Percentiles rank a stretch among this genome's conserved stretches.
Evolutionary conservation across 1,139 yeast species (phyloP).

Genomic region (Candida smagusa): DNA sequence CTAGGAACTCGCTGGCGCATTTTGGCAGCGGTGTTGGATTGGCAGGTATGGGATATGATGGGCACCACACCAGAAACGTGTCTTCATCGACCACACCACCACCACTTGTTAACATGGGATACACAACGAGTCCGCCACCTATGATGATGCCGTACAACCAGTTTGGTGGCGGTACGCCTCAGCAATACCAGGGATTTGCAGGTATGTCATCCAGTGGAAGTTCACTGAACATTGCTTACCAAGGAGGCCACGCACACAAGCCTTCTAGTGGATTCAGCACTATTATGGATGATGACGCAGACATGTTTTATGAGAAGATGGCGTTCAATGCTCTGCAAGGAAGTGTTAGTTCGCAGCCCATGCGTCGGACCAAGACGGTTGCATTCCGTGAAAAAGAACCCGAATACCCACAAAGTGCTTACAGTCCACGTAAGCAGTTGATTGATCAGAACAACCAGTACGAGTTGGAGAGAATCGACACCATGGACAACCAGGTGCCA

Average conservation of each 20-base stretch:
- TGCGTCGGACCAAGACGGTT: slow-evolving; percentile 26
- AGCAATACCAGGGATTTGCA: background rate
- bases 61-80: background rate
- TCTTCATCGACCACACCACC: slow-evolving; percentile 6
- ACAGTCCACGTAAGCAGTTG: slow-evolving; percentile 25
- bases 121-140: slow-evolving; percentile 4
- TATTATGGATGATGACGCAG: slow-evolving; percentile 17
- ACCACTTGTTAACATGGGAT: background rate
- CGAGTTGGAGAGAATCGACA: slow-evolving; percentile 21
- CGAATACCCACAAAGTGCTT: slow-evolving; percentile 32
- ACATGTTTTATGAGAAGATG: slow-evolving; percentile 15
- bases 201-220: slow-evolving; percentile 3
- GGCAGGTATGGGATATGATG: slow-evolving; percentile 3
- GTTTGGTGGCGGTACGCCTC: slow-evolving; percentile 6
- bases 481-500: slow-evolving; percentile 13
- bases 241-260: slow-evolving; percentile 2
- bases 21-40: slow-evolving; percentile 3
- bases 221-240: slow-evolving; percentile 4
- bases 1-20: slow-evolving; percentile 9
- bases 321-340: slow-evolving; percentile 8
- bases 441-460: slow-evolving; percentile 21
- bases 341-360: slow-evolving; percentile 10
- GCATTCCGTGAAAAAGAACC: slow-evolving; percentile 36
- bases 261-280: slow-evolving; percentile 2
- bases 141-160: background rate